Percentiles rank a stretch among this genome's conserved stretches.
phyloP scores from a whole-genome alignment of 176 grass and related monocot species.

The Typha latifolia region DNA sequence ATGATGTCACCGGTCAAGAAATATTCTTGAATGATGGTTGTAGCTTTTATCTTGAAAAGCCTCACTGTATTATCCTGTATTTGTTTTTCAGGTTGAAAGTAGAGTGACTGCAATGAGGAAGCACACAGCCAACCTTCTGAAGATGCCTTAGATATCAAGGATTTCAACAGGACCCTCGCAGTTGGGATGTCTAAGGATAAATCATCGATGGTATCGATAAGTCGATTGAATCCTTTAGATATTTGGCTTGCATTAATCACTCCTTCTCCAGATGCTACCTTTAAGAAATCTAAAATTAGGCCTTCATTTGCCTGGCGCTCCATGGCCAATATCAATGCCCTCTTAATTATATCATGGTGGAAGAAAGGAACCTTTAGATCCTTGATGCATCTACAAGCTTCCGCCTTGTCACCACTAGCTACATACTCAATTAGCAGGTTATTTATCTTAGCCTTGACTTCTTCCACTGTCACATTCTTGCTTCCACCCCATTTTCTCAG shows the following conservation, averaged over 20 bases:
- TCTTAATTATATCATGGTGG: slow-evolving; percentile 9
- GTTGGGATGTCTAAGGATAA: slow-evolving; percentile 6
- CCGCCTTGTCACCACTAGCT: slow-evolving; percentile 1
- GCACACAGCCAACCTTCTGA: slow-evolving; percentile 56
- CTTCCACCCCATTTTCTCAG: slow-evolving; percentile 6
- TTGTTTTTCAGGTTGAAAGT: slow-evolving; percentile 18
- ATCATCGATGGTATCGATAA: slow-evolving; percentile 3
- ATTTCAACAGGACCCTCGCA: slow-evolving; percentile 23
- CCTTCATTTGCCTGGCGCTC: background rate
- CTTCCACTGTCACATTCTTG: slow-evolving; percentile 5
- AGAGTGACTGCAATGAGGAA: slow-evolving; percentile 36
- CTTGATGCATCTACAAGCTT: slow-evolving; percentile 10
- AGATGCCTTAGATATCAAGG: slow-evolving; percentile 37
- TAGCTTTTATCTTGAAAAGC: slow-evolving; percentile 26
- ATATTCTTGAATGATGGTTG: slow-evolving; percentile 38
- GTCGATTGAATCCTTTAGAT: slow-evolving; percentile 7
- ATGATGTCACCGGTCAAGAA: slow-evolving; percentile 41
- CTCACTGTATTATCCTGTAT: slow-evolving; percentile 28
- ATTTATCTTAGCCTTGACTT: slow-evolving; percentile 12
- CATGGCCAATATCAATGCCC: slow-evolving; percentile 7
- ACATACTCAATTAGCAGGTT: slow-evolving; percentile 2
- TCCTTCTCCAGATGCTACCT: slow-evolving; percentile 5
- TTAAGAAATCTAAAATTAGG: slow-evolving; percentile 6
- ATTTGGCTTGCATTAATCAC: slow-evolving; percentile 8
- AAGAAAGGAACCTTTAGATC: slow-evolving; percentile 10